phyloP scores from a whole-genome alignment of 257 asterid genomes.

The Scutellaria minor region DNA sequence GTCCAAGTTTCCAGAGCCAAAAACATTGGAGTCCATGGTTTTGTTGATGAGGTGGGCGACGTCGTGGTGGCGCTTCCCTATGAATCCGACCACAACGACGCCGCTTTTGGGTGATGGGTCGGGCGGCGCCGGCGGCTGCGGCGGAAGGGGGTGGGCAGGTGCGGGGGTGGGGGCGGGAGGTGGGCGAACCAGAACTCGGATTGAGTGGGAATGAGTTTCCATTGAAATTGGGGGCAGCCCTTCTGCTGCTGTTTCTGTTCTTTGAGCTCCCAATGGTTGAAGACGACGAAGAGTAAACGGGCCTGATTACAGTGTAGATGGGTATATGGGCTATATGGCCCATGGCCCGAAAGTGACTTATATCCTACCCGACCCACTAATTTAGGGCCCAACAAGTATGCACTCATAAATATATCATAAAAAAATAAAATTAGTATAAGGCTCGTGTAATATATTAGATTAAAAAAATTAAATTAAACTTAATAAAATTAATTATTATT shows the following conservation, averaged over 20 bases:
- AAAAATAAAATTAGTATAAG: too few species aligned
- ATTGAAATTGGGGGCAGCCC: conserved; percentile 36
- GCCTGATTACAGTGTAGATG: not conserved
- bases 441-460: too few species aligned
- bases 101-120: conserved; percentile 52
- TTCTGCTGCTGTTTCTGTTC: not conserved
- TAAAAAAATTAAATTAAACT: too few species aligned
- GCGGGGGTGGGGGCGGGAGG: conserved; percentile 39
- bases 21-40: conserved; percentile 69
- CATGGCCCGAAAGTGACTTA: not conserved
- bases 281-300: conserved; percentile 2
- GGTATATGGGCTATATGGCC: not conserved
- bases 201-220: conserved; percentile 58
- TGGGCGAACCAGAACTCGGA: conserved; percentile 81
- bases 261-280: conserved; percentile 19
- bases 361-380: not conserved
- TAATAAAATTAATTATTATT: too few species aligned
- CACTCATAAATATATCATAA: too few species aligned
- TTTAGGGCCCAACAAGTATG: not conserved
- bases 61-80: conserved; percentile 73
- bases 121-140: conserved; percentile 37
- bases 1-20: conserved; percentile 77
- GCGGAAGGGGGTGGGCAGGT: conserved; percentile 44
- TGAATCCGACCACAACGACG: conserved; percentile 84
- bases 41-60: conserved; percentile 78